Base-by-base conservation (phyloP, 2,329 filamentous ascomycete genomes). In the Aspergillus costaricaensis region DNA sequence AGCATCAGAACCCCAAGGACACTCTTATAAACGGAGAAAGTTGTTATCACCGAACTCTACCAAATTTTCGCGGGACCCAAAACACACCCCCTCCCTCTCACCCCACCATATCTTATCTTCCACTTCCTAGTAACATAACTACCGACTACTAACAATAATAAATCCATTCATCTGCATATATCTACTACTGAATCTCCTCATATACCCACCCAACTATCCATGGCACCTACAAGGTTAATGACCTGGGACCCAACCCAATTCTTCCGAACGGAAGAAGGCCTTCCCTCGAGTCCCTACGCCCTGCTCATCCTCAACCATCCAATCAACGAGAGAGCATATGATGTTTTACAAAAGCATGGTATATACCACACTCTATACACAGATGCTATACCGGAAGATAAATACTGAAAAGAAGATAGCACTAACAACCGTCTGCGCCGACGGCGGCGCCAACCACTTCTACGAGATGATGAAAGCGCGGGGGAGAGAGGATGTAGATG, bases 391-490 rank as follows among this genome's bases (percentile, higher is more conserved):
- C 43, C 47, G 53, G 30, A 48, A 10, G 3, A 10, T 30, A 4
- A 3, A 56, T 49, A 56, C 38, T 36, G 30, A 41, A 7, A 4
- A 25, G 21, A 38, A 32, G 19, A 59, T 67, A 91, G 88, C 90
- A 55, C 80, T 78, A 21, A 83, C 88, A 62, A 85, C 85, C 23
- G 82, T 98, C 56, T 96, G 92, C 60, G 95, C 92, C 27, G 95
- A 99, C 78, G 95, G 93, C 58, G 95, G 92, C 23, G 93, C 93
- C 49, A 96, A 98, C 72, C 84, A 86, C 39, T 83, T 97, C 19
- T 82, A 84, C 65, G 76, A 86, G 65, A 79, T 82, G 65, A 77
- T 82, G 65, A 70, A 68, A 64, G 63, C 54, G 27, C 68, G 62
- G n/a, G 69, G 65, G 3, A 62, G 62, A 27, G 72, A 76, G 63